These are phyloP conservation scores for Gardenia jasminoides DNA, from an alignment of 257 asterid genomes.

Conservation along the genomic window DNA sequence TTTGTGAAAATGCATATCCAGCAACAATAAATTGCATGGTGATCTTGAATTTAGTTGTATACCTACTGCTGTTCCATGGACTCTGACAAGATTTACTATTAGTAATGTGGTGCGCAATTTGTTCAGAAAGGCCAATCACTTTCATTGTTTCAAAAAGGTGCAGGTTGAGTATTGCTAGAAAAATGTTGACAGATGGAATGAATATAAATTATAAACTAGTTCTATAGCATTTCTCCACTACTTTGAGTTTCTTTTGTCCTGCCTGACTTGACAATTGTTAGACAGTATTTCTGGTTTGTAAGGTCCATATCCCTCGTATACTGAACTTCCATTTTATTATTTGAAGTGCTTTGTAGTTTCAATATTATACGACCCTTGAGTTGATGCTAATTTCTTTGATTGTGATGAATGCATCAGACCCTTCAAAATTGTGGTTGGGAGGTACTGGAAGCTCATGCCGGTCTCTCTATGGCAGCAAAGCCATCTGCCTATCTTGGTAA, in stretches of 20 bases:
- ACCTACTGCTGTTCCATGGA: neutral
- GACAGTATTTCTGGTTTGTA: neutral
- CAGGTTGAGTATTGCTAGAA: neutral
- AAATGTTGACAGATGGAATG: neutral
- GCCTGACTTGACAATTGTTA: neutral
- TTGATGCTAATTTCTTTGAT: neutral
- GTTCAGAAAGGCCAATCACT: neutral
- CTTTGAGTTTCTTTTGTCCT: neutral
- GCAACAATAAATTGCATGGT: neutral
- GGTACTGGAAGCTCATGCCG: conserved; percentile 76
- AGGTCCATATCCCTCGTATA: neutral
- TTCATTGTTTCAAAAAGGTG: neutral
- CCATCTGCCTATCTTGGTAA: conserved; percentile 75
- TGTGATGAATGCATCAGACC: conserved; percentile 42
- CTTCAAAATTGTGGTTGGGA: conserved; percentile 86
- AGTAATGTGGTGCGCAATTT: too few relatives aligned
- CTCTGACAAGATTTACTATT: neutral
- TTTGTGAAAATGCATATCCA: neutral
- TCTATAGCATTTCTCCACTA: too few relatives aligned
- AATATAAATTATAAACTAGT: neutral
- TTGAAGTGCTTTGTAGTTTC: neutral
- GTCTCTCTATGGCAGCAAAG: conserved; percentile 76
- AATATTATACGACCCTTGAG: too few relatives aligned
- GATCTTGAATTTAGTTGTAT: too few relatives aligned
- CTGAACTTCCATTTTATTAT: too few relatives aligned